Evolutionary conservation across 345 rosid species (phyloP).

Genomic region (Microthlaspi erraticum): DNA sequence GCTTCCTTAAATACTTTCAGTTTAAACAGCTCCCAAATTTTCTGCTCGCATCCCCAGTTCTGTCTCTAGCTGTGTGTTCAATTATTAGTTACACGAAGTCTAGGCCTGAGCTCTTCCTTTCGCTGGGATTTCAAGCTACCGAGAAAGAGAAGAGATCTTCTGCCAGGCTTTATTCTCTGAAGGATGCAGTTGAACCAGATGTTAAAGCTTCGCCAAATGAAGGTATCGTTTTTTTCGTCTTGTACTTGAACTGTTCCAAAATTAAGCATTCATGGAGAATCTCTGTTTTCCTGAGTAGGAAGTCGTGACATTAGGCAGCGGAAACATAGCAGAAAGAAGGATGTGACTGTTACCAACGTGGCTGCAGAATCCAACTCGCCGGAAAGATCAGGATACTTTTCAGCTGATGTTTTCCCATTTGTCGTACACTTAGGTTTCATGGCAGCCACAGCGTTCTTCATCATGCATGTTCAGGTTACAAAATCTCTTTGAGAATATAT

Average conservation of each 20-base stretch:
- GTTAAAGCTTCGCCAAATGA: conserved; percentile 28
- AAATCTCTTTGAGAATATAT: neutral
- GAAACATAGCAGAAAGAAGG: conserved; percentile 49
- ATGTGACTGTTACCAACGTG: conserved; percentile 25
- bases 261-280: neutral
- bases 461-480: conserved; percentile 94
- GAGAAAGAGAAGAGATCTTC: conserved; percentile 50
- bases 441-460: conserved; percentile 77
- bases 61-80: conserved; percentile 71
- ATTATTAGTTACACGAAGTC: conserved; percentile 60
- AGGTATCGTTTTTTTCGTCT: neutral
- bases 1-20: conserved; percentile 86
- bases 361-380: conserved; percentile 40
- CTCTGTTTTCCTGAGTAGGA: conserved; percentile 43
- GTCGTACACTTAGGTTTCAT: conserved; percentile 69
- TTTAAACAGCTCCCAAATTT: conserved; percentile 91
- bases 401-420: conserved; percentile 67
- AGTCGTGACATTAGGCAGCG: conserved; percentile 56
- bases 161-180: conserved; percentile 45
- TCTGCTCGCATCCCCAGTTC: conserved; percentile 90
- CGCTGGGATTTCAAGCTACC: conserved; percentile 69
- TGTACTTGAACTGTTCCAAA: conserved; percentile 3
- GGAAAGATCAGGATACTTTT: conserved; percentile 49
- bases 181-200: conserved; percentile 32
- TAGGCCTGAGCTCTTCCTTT: conserved; percentile 56